phyloP scores from a whole-genome alignment of 192 early-diverging fungal species.

The Chytriomyces sp. region DNA sequence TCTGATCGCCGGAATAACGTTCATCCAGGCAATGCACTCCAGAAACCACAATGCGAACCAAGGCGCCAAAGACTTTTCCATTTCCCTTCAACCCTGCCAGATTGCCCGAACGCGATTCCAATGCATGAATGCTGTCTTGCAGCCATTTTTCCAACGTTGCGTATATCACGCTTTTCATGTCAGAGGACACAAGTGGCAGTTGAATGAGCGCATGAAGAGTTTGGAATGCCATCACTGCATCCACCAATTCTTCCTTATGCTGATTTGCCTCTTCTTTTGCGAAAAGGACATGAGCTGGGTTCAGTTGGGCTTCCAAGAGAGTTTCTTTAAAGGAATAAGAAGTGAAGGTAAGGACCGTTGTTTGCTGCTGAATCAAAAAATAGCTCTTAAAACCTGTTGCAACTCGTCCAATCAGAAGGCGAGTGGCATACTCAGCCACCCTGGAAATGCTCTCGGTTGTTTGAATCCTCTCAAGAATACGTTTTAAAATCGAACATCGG shows the following conservation, averaged over 20 bases:
- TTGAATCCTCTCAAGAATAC: slow-evolving; percentile 45
- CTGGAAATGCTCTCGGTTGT: slow-evolving; percentile 38
- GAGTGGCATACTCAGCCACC: slow-evolving; percentile 27
- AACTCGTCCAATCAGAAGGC: slow-evolving; percentile 29
- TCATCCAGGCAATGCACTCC: not conserved
- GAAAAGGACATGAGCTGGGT: slow-evolving; percentile 67
- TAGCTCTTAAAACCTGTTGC: slow-evolving; percentile 30
- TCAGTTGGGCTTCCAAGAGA: slow-evolving; percentile 37
- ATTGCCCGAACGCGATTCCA: not conserved
- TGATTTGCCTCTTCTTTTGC: slow-evolving; percentile 78
- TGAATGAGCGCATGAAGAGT: not conserved
- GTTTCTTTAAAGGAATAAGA: slow-evolving; percentile 35
- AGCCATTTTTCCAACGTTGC: not conserved
- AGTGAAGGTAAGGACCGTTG: slow-evolving; percentile 17
- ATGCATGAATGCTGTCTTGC: not conserved
- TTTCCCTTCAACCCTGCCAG: slow-evolving; percentile 4
- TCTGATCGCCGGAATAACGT: not conserved
- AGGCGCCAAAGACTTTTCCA: slow-evolving; percentile 12
- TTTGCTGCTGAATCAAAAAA: not conserved
- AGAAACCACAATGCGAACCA: not conserved
- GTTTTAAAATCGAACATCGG: slow-evolving; percentile 54
- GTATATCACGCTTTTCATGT: not conserved
- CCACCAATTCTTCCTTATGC: slow-evolving; percentile 73
- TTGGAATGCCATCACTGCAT: slow-evolving; percentile 45
- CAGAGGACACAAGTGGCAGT: not conserved